These are phyloP conservation scores for Polysphondylium violaceum DNA, from an alignment of 78 protist species.

Conservation along the genomic window DNA sequence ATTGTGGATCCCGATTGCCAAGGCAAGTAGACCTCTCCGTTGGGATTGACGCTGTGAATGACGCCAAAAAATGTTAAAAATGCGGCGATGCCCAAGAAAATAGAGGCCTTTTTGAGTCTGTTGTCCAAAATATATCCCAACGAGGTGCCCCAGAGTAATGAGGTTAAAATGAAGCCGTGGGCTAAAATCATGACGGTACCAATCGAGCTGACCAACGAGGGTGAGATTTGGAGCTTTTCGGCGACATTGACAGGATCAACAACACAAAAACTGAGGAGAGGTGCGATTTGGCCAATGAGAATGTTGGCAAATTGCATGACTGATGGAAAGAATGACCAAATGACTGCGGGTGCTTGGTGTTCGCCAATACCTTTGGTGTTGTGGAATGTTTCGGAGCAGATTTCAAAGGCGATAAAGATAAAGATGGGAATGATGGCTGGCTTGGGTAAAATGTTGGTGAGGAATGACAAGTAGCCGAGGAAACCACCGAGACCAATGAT, in stretches of 20 bases:
- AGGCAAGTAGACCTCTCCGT: constrained; percentile 70
- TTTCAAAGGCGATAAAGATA: constrained; percentile 72
- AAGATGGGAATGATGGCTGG: constrained; percentile 77
- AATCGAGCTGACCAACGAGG: not conserved
- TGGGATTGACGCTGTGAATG: constrained; percentile 69
- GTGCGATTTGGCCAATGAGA: constrained; percentile 40
- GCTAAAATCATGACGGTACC: constrained; percentile 30
- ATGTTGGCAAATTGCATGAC: constrained; percentile 68
- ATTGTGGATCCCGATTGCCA: constrained; percentile 44
- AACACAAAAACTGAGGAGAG: not conserved
- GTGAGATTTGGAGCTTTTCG: not conserved
- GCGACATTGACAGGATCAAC: not conserved
- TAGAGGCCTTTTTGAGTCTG: constrained; percentile 20
- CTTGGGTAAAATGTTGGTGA: constrained; percentile 43
- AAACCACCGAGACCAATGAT: constrained; percentile 69
- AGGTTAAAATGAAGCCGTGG: constrained; percentile 70
- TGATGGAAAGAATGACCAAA: constrained; percentile 75
- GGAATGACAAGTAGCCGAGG: constrained; percentile 44
- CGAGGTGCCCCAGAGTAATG: constrained; percentile 63
- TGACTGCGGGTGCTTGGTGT: constrained; percentile 65
- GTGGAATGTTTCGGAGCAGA: constrained; percentile 39
- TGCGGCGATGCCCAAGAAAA: constrained; percentile 37
- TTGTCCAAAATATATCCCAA: constrained; percentile 38
- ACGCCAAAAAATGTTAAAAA: constrained; percentile 62
- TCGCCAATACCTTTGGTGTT: constrained; percentile 28